Conservation (phyloP, 225 moss, liverwort and hornwort genomes). For the Climacium dendroides region DNA sequence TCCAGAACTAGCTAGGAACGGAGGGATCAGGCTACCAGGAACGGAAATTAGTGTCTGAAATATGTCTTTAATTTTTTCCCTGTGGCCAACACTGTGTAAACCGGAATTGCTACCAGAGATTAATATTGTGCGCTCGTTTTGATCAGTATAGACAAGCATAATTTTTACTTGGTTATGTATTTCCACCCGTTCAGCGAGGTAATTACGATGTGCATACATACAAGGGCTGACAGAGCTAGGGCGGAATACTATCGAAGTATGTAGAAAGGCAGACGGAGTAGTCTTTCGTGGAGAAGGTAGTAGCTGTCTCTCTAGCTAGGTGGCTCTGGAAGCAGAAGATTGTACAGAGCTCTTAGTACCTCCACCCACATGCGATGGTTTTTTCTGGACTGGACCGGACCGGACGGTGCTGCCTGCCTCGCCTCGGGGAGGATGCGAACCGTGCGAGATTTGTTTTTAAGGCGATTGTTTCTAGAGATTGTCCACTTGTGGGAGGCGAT, state of each 20-base stretch:
- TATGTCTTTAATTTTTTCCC: neutral
- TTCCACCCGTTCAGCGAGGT: neutral
- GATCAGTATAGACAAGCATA: neutral
- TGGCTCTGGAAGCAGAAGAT: neutral
- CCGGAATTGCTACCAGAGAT: neutral
- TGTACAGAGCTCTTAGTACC: neutral
- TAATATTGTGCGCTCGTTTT: neutral
- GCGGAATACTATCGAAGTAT: neutral
- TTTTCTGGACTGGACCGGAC: neutral
- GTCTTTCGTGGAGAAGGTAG: neutral
- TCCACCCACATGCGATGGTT: slow-evolving; percentile 8
- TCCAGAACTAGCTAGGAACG: too few relatives aligned
- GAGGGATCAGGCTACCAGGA: neutral
- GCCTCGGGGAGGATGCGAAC: neutral
- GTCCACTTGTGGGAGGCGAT: slow-evolving; percentile 17
- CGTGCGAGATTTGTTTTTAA: slow-evolving; percentile 1
- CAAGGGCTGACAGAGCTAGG: neutral
- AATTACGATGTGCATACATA: neutral
- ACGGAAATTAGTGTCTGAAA: neutral
- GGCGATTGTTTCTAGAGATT: slow-evolving; percentile 9
- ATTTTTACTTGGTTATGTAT: neutral
- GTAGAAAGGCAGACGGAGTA: neutral
- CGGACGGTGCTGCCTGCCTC: neutral
- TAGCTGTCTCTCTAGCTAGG: neutral
- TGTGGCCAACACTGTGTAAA: too few relatives aligned